Base-by-base conservation (phyloP, 495 filamentous ascomycete genomes). In the Clohesyomyces aquaticus region DNA sequence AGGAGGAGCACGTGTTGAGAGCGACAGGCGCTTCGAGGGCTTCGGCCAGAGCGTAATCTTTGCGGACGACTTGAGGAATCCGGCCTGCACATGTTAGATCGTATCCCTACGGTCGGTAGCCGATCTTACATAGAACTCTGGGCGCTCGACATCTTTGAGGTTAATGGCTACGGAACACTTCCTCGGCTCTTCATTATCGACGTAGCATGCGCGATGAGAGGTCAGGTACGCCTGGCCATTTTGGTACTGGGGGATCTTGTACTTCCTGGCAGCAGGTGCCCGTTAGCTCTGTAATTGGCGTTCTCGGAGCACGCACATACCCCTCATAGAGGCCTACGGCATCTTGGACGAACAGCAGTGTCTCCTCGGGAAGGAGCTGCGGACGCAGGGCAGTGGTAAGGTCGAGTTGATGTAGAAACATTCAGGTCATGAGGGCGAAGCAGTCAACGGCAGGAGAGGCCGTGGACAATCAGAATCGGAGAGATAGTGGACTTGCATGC, bases 281-380 rank as follows among this genome's bases (percentile, higher is more conserved):
- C 48, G 53, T 49, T 63, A 56, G 51, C 50, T 19, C 45, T 38
- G 18, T 55, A 3, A 4, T 4, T 54, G 35, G 51, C 18, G 29
- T 23, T 18, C 47, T 1, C 18, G 1, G 3, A 28, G 32, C 32
- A 41, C 65, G 51, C 29, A 77, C 87, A 77, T 79, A 97, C 93
- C 95, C 94, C 81, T 97, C 90, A 78, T 99, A 99, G 65, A 99
- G 80, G 69, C 95, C 94, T 71, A 98, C 94, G 75, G 89, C 89
- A 82, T 97, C 91, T 77, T 96, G 92, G 62, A 99, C 91, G 79
- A 97, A 98, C 59, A 98, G 84, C 28, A 97, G 79, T 21, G 83
- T 82, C 75, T 98, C 94, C 78, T 96, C 95, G 65, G 91, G 90
- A 49, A 95, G 82, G 62, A 96, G 86, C 54, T 86, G 86, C 45